A percentile compares a stretch with the other conserved stretches of the same genome.
Evolutionary conservation across 106 monocot species (phyloP).

Genomic region (Ottelia alismoides): DNA sequence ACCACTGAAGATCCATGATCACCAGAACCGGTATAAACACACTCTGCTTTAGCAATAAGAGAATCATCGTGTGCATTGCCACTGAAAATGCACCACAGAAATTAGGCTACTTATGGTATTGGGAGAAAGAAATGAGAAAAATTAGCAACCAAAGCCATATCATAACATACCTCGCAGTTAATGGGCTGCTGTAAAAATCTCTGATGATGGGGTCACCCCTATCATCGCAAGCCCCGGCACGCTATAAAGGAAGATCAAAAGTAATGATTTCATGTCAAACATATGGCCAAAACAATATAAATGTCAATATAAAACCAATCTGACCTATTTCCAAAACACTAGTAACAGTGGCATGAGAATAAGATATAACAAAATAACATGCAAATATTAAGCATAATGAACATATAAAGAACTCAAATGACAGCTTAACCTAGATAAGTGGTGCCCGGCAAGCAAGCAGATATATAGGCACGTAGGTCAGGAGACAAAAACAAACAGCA

Average conservation of each 20-base stretch:
- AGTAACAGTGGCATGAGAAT: too few relatives aligned
- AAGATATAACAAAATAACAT: too few relatives aligned
- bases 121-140: background rate
- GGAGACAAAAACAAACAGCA: too few relatives aligned
- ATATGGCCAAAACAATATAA: too few relatives aligned
- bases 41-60: conserved; percentile 61
- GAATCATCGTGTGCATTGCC: conserved; percentile 60
- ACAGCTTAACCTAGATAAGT: too few relatives aligned
- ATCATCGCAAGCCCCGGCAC: conserved; percentile 77
- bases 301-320: too few relatives aligned
- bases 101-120: background rate
- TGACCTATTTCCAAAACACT: too few relatives aligned
- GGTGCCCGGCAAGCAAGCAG: too few relatives aligned
- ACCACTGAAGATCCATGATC: conserved; percentile 71
- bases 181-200: conserved; percentile 64
- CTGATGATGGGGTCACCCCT: conserved; percentile 56
- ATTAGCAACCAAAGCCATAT: background rate
- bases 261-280: too few relatives aligned
- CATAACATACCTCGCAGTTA: conserved; percentile 50
- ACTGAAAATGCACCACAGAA: conserved; percentile 20
- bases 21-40: conserved; percentile 67
- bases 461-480: too few relatives aligned
- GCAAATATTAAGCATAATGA: too few relatives aligned
- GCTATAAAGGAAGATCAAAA: conserved; percentile 46
- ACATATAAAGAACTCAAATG: too few relatives aligned